These are phyloP conservation scores for Isochrysis galbana DNA, from an alignment of 78 protist genomes.

Conservation along the genomic window DNA sequence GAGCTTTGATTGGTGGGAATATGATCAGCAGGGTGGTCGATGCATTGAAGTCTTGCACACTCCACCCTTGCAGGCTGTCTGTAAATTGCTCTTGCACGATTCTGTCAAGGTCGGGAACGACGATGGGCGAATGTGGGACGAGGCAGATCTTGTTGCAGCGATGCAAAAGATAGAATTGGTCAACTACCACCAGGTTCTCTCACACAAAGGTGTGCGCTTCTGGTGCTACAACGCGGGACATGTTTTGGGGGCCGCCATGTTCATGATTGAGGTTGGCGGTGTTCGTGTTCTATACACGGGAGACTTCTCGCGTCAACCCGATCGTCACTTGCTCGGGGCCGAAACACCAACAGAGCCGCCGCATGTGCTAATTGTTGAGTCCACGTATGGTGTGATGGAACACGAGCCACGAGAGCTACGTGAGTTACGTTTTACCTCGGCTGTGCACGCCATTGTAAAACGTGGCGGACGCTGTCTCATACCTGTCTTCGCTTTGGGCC, in stretches of 20 bases:
- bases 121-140: slow-evolving; percentile 67
- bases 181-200: slow-evolving; percentile 63
- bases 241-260: slow-evolving; percentile 97
- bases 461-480: slow-evolving; percentile 90
- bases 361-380: slow-evolving; percentile 89
- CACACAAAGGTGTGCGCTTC: slow-evolving; percentile 69
- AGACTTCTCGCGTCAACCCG: slow-evolving; percentile 90
- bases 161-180: slow-evolving; percentile 69
- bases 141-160: slow-evolving; percentile 59
- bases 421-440: slow-evolving; percentile 79
- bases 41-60: too few species aligned
- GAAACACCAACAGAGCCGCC: slow-evolving; percentile 84
- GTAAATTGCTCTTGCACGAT: background rate
- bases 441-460: slow-evolving; percentile 56
- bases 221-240: slow-evolving; percentile 91
- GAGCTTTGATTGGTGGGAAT: too few species aligned
- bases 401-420: slow-evolving; percentile 86
- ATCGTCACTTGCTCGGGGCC: slow-evolving; percentile 94
- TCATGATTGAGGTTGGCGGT: slow-evolving; percentile 88
- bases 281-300: slow-evolving; percentile 91
- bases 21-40: too few species aligned
- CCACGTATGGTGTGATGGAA: slow-evolving; percentile 88
- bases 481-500: slow-evolving; percentile 95
- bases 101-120: slow-evolving; percentile 42
- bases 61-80: too few species aligned